phyloP scores from a whole-genome alignment of 176 grass and related monocot genomes.

The Cenchrus fungigraminus region DNA sequence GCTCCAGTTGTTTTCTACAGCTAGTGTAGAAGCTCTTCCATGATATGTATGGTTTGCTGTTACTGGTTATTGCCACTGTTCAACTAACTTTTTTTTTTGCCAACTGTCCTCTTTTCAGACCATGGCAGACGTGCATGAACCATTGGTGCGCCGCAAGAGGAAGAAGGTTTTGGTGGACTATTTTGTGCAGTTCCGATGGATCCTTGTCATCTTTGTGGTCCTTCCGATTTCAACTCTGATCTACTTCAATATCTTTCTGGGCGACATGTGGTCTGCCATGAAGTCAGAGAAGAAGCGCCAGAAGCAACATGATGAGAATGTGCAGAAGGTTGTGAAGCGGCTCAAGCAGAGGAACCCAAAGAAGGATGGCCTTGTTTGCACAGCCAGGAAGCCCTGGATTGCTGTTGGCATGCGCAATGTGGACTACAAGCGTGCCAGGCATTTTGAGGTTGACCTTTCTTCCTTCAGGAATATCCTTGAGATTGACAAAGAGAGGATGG shows the following conservation, averaged over 20 bases:
- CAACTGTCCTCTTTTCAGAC: not conserved
- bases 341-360: constrained; percentile 89
- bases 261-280: constrained; percentile 69
- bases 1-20: not conserved
- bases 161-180: constrained; percentile 82
- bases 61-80: not conserved
- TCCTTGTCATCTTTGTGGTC: constrained; percentile 79
- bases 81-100: not conserved
- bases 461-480: constrained; percentile 86
- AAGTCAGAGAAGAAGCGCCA: constrained; percentile 81
- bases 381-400: constrained; percentile 88
- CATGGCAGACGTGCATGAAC: constrained; percentile 76
- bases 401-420: constrained; percentile 94
- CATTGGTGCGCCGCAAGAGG: constrained; percentile 67
- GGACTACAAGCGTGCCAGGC: constrained; percentile 86
- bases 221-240: constrained; percentile 70
- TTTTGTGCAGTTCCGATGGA: constrained; percentile 85
- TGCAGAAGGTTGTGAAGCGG: constrained; percentile 77
- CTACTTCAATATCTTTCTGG: constrained; percentile 75
- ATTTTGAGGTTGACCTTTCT: constrained; percentile 92
- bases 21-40: not conserved
- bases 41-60: not conserved
- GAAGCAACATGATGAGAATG: constrained; percentile 76
- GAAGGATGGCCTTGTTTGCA: constrained; percentile 95
- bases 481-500: constrained; percentile 82